A percentile compares a stretch with the other conserved stretches of the same genome.
Conservation (phyloP, 2,329 filamentous ascomycete genomes). For the Hypomyces perniciosus region DNA sequence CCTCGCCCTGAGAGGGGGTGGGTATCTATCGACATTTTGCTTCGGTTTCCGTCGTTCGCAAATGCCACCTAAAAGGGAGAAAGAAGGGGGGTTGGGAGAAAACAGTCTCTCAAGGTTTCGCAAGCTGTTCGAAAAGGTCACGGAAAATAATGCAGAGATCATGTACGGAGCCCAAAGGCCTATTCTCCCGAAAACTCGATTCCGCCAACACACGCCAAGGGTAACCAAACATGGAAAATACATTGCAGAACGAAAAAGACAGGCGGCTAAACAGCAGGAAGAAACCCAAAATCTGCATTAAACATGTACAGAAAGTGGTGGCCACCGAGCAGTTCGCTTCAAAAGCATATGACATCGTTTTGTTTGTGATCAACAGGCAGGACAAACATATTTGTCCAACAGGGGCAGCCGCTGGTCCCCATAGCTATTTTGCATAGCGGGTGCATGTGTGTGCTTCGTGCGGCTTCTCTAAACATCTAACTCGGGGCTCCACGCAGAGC, state of each 20-base stretch:
- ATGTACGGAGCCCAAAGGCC: no score
- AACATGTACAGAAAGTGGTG: slow-evolving; percentile 10
- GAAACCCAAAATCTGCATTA: slow-evolving; percentile 8
- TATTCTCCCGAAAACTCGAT: no score
- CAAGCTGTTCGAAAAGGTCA: no score
- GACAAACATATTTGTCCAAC: not conserved
- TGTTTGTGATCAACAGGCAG: not conserved
- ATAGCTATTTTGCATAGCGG: not conserved
- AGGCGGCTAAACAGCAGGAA: not conserved
- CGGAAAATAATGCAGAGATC: no score
- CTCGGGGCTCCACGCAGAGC: slow-evolving; percentile 8
- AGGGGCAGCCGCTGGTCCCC: not conserved
- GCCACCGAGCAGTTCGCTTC: slow-evolving; percentile 5
- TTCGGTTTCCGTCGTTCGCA: no score
- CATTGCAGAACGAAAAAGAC: slow-evolving; percentile 5
- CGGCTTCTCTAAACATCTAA: slow-evolving; percentile 4
- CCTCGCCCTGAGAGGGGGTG: no score
- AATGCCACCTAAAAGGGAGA: no score
- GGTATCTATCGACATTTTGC: no score
- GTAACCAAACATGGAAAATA: not conserved
- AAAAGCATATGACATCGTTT: not conserved
- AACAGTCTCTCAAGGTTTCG: no score
- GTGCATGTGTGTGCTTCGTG: not conserved
- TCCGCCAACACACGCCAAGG: no score
- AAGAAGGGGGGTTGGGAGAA: no score